Base-by-base conservation (phyloP, 768 basidiomycete species). In the Trametes punicea region DNA sequence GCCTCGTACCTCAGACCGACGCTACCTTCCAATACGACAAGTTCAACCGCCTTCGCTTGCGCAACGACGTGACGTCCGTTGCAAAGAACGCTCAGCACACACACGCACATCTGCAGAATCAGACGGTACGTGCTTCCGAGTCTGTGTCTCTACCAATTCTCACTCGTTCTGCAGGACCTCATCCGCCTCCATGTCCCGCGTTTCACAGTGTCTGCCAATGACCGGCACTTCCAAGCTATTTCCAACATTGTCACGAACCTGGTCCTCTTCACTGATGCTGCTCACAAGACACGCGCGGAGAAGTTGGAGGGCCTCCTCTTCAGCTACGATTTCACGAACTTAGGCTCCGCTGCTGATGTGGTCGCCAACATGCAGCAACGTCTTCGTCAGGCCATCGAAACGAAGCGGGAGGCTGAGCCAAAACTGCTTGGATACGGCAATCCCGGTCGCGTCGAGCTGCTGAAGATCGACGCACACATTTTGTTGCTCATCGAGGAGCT, bases 11-110 rank as follows among this genome's bases (percentile, higher is more conserved):
- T 2, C 90, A 92, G 69, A 92, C 94, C 0, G 84, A 90, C 55
- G 90, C 89, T 0, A 84, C 80, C 4, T 82, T 96, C 58, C 88
- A 85, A 44, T 93, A 94, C 67, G 95, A 98, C 77, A 93, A 91
- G 68, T 96, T 96, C 75, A 98, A 98, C 71, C 86, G 88, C 38
- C 79, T 97, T 8, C 85, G 95, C 31, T 73, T 94, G 48, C 85
- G 86, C 40, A 91, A 85, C 62, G 83, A 81, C 58, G 72, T 86
- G 27, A 83, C 85, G 29, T 80, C 83, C 10, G 74, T 77, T 29
- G 67, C 71, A n/a, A 69, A 66, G 10, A 68, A 74, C 15, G 62
- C 69, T 8, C 77, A 81, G n/a, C 65, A 70, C 18, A 46, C 59
- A 6, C 67, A 70, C 20, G 74, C 75, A 25, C 87, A 90, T 67